A percentile compares a stretch with the other conserved stretches of the same genome.
Evolutionary conservation across 2,329 filamentous ascomycete species (phyloP).

Genomic region (Colletotrichum limetticola): DNA sequence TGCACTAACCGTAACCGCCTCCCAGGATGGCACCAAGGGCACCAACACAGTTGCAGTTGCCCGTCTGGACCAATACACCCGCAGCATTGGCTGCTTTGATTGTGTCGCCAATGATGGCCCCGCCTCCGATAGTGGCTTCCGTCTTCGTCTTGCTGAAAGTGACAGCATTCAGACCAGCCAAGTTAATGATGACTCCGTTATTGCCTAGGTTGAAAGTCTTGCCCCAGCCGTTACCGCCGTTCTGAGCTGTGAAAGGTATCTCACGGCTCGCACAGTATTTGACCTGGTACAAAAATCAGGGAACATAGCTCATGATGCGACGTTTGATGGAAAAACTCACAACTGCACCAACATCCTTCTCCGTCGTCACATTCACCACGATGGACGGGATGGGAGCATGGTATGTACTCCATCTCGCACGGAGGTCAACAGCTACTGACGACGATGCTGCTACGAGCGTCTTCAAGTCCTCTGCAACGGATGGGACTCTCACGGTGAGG

Average conservation of each 20-base stretch:
- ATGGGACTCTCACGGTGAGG: not conserved
- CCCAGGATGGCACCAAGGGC: conserved; percentile 37
- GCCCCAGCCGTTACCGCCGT: conserved; percentile 36
- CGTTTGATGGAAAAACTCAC: not conserved
- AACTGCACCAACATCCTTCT: conserved; percentile 12
- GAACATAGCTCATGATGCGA: too few species aligned
- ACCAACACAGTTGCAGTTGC: conserved; percentile 43
- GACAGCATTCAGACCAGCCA: conserved; percentile 38
- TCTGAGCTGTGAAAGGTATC: conserved; percentile 31
- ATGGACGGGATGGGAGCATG: conserved; percentile 1
- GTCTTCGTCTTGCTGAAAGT: conserved; percentile 34
- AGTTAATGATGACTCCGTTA: conserved; percentile 39
- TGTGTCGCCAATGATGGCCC: conserved; percentile 28
- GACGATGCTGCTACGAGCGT: not conserved
- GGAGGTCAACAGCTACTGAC: not conserved
- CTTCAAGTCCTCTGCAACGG: not conserved
- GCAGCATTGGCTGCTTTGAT: conserved; percentile 22
- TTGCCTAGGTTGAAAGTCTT: conserved; percentile 27
- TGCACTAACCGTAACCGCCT: conserved; percentile 31
- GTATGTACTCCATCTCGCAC: conserved; percentile 14
- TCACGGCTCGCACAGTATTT: conserved; percentile 21
- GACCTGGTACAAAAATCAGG: conserved; percentile 5
- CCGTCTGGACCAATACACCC: conserved; percentile 32
- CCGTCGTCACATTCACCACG: conserved; percentile 12
- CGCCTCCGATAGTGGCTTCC: conserved; percentile 34